Evolutionary conservation across 2,329 filamentous ascomycete species (phyloP).

Genomic region (Aspergillus japonicus): DNA sequence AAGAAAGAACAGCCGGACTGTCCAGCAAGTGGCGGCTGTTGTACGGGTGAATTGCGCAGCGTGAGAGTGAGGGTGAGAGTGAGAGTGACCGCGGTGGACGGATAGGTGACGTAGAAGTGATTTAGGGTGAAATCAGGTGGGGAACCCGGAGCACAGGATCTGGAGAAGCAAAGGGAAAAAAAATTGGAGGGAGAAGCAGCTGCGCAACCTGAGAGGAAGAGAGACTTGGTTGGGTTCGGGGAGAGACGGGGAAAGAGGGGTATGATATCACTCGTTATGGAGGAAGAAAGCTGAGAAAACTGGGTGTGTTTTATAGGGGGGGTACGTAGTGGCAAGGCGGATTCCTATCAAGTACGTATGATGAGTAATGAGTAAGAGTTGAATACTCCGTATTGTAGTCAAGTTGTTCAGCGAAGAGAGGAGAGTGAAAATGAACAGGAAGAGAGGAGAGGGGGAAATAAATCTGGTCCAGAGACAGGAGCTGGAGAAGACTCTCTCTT

Average conservation of each 20-base stretch:
- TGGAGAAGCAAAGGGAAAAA: background rate
- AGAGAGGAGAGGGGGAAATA: slow-evolving; percentile 18
- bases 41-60: background rate
- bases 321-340: background rate
- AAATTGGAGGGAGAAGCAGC: slow-evolving; percentile 4
- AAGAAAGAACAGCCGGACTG: background rate
- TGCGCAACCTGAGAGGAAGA: background rate
- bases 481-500: slow-evolving; percentile 24
- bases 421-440: slow-evolving; percentile 13
- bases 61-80: no score
- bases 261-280: background rate
- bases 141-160: background rate
- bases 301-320: slow-evolving; percentile 9
- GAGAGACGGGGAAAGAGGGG: background rate
- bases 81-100: background rate
- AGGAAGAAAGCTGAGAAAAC: slow-evolving; percentile 15
- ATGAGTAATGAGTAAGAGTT: background rate
- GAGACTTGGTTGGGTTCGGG: background rate
- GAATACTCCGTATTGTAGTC: background rate
- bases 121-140: background rate
- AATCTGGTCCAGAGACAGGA: background rate
- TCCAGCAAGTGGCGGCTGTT: background rate
- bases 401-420: slow-evolving; percentile 18
- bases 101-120: slow-evolving; percentile 7
- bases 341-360: background rate